phyloP scores from a whole-genome alignment of 2,329 filamentous ascomycete genomes.

The Fusarium dimerum region DNA sequence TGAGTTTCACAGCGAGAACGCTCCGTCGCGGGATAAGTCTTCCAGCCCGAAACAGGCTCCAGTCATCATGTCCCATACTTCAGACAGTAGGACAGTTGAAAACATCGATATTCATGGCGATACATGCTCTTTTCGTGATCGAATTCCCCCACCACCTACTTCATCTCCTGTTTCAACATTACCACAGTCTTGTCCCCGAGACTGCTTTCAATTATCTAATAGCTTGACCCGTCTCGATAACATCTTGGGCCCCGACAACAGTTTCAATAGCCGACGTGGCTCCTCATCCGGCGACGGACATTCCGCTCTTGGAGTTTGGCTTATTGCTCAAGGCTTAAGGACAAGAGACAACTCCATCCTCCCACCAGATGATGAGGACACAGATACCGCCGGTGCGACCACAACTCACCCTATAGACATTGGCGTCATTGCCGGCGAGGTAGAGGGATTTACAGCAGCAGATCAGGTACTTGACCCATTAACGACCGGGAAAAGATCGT shows the following conservation, averaged over 20 bases:
- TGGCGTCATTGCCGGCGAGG: too few relatives aligned
- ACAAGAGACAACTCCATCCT: conserved; percentile 28
- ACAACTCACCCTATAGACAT: too few relatives aligned
- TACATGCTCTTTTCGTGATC: too few relatives aligned
- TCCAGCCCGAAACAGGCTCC: too few relatives aligned
- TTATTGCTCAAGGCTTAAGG: conserved; percentile 37
- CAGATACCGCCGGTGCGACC: background rate
- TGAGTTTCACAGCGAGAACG: conserved; percentile 1
- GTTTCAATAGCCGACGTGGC: conserved; percentile 32
- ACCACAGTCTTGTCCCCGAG: conserved; percentile 12
- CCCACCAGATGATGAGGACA: conserved; percentile 10
- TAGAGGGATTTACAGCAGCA: too few relatives aligned
- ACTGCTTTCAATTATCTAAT: conserved; percentile 20
- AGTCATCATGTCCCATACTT: background rate
- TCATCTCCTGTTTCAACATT: conserved; percentile 3
- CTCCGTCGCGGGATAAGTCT: conserved; percentile 4
- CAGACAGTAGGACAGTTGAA: background rate
- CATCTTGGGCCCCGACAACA: conserved; percentile 25
- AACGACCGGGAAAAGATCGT: too few relatives aligned
- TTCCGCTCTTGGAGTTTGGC: conserved; percentile 39
- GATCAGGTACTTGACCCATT: too few relatives aligned
- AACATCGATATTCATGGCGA: too few relatives aligned
- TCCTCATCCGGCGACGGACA: conserved; percentile 36
- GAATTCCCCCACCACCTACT: background rate
- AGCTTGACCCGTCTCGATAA: conserved; percentile 17